Percentiles rank a stretch among this genome's conserved stretches.
Conservation (phyloP, 2,329 filamentous ascomycete genomes). For the Huntiella bhutanensis region DNA sequence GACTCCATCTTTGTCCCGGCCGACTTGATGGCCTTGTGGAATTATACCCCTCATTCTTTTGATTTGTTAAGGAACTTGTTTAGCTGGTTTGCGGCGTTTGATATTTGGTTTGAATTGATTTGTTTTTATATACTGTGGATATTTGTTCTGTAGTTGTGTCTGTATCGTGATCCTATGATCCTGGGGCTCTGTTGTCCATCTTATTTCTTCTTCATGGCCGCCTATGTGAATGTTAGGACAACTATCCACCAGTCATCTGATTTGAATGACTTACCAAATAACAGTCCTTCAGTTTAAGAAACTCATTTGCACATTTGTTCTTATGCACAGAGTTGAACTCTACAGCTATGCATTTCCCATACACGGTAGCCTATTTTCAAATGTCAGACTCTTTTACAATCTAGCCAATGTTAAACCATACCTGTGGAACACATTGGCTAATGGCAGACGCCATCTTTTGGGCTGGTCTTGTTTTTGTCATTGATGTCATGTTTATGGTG, state of each 20-base stretch:
- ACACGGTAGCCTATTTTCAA: constrained; percentile 48
- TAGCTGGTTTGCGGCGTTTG: no score
- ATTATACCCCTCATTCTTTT: no score
- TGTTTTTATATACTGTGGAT: no score
- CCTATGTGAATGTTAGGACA: background rate
- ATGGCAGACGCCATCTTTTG: constrained; percentile 35
- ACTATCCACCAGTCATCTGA: background rate
- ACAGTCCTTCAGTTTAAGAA: constrained; percentile 70
- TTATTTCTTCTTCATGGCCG: background rate
- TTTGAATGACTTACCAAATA: constrained; percentile 43
- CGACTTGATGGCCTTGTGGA: no score
- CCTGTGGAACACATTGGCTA: constrained; percentile 37
- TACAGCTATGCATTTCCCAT: constrained; percentile 77
- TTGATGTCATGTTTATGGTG: no score
- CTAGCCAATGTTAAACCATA: constrained; percentile 15
- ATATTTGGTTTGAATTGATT: no score
- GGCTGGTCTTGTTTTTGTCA: constrained; percentile 25
- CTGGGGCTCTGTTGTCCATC: no score
- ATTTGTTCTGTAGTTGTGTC: no score
- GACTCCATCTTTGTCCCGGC: background rate
- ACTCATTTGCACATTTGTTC: constrained; percentile 76
- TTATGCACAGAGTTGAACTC: constrained; percentile 85
- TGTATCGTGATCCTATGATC: no score
- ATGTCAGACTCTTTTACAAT: background rate
- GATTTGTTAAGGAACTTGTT: no score